phyloP scores from a whole-genome alignment of 768 basidiomycete genomes.

The Rubroboletus pulcherrimus region DNA sequence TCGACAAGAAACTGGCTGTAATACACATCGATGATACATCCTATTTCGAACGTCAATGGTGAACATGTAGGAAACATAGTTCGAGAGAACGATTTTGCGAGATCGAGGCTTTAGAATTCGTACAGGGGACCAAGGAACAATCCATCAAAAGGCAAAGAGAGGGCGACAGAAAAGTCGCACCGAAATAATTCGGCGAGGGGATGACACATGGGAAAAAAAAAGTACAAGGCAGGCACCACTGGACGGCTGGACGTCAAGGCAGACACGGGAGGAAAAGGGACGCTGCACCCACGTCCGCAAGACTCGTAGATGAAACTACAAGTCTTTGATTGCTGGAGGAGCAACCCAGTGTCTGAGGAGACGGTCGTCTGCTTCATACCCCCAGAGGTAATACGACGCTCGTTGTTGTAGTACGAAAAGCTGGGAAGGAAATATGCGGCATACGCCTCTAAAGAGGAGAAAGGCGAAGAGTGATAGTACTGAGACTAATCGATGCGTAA shows the following conservation, averaged over 20 bases:
- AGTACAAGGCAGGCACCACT: background rate
- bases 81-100: background rate
- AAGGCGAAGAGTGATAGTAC: slow-evolving; percentile 37
- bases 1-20: background rate
- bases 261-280: background rate
- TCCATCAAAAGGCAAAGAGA: background rate
- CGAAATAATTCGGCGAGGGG: background rate
- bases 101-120: background rate
- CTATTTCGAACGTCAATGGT: background rate
- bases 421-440: slow-evolving; percentile 58
- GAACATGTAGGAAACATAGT: background rate
- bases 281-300: slow-evolving; percentile 10
- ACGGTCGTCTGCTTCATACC: slow-evolving; percentile 38
- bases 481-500: slow-evolving; percentile 31
- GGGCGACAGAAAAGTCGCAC: background rate
- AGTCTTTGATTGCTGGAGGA: slow-evolving; percentile 24
- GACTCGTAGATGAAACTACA: slow-evolving; percentile 10
- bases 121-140: background rate
- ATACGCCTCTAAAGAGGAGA: slow-evolving; percentile 48
- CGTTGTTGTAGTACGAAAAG: slow-evolving; percentile 49
- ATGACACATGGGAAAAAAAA: slow-evolving; percentile 8
- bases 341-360: slow-evolving; percentile 22
- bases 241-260: slow-evolving; percentile 2
- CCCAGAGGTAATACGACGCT: slow-evolving; percentile 61
- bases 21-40: slow-evolving; percentile 4